phyloP scores from a whole-genome alignment of 169 alveolate species.

The Cryptosporidium xiaoi region DNA sequence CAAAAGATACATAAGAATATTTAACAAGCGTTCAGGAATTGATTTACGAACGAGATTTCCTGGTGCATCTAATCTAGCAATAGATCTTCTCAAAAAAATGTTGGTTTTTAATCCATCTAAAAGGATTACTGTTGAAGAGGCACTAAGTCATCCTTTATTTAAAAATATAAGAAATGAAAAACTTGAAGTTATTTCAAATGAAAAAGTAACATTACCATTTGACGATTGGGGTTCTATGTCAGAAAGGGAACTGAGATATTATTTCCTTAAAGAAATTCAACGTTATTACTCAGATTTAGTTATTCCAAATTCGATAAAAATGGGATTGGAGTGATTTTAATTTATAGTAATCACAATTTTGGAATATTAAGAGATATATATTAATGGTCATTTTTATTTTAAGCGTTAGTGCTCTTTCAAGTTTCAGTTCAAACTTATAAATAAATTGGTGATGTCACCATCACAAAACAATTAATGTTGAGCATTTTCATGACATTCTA shows the following conservation, averaged over 20 bases:
- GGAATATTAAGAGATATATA: neutral
- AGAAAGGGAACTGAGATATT: conserved; percentile 89
- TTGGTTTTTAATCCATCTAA: conserved; percentile 91
- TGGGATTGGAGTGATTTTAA: conserved; percentile 6
- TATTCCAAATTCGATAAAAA: conserved; percentile 79
- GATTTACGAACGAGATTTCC: conserved; percentile 84
- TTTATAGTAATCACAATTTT: neutral
- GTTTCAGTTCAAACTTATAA: too few relatives aligned
- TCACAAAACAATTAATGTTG: too few relatives aligned
- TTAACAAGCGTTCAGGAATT: conserved; percentile 82
- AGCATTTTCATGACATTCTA: too few relatives aligned
- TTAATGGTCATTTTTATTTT: too few relatives aligned
- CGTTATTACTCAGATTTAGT: conserved; percentile 86
- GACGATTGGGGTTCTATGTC: conserved; percentile 91
- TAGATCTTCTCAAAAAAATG: conserved; percentile 92
- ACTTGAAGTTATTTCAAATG: conserved; percentile 75
- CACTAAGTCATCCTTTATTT: conserved; percentile 93
- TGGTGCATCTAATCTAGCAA: conserved; percentile 89
- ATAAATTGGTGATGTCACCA: too few relatives aligned
- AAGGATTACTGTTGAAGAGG: conserved; percentile 92
- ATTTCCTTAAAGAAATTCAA: conserved; percentile 82
- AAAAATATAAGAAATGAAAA: conserved; percentile 84
- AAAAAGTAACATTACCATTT: conserved; percentile 85
- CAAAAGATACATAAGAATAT: conserved; percentile 84
- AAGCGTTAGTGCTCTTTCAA: too few relatives aligned